phyloP scores from a whole-genome alignment of 441 rosid species.

The Metrosideros polymorpha region DNA sequence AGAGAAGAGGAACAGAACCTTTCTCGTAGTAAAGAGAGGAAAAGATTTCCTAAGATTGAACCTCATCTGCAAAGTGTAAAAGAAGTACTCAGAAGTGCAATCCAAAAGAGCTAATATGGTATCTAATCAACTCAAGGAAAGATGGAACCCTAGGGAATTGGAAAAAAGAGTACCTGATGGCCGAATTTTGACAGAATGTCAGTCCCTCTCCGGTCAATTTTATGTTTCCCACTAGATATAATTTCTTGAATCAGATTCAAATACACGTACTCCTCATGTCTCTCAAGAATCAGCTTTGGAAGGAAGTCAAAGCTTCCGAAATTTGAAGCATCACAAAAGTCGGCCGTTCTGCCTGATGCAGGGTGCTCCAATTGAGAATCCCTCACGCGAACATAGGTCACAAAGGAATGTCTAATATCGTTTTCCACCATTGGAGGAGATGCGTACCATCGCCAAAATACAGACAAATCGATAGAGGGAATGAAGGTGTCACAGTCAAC shows the following conservation, averaged over 20 bases:
- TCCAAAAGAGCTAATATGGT: not conserved
- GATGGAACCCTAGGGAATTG: not conserved
- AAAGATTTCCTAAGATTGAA: conserved; percentile 6
- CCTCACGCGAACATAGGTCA: not conserved
- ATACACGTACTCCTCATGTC: not conserved
- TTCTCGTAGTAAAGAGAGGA: not conserved
- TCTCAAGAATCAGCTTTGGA: not conserved
- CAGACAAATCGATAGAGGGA: not conserved
- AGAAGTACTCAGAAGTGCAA: not conserved
- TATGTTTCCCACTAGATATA: not conserved
- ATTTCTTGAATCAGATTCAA: not conserved
- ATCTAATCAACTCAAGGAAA: not conserved
- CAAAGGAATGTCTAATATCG: not conserved
- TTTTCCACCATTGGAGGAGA: conserved; percentile 1
- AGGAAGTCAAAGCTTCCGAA: not conserved
- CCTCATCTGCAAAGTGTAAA: not conserved
- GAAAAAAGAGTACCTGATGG: not conserved
- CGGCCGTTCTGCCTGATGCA: not conserved
- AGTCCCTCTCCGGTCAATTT: not conserved
- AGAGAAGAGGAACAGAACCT: not conserved
- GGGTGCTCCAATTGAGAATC: not conserved
- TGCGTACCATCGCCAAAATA: not conserved
- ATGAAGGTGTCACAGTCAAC: conserved; percentile 5
- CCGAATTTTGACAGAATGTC: not conserved
- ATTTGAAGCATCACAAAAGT: not conserved